Evolutionary conservation across 768 basidiomycete species (phyloP).

Genomic region (Termitomyces sp.): DNA sequence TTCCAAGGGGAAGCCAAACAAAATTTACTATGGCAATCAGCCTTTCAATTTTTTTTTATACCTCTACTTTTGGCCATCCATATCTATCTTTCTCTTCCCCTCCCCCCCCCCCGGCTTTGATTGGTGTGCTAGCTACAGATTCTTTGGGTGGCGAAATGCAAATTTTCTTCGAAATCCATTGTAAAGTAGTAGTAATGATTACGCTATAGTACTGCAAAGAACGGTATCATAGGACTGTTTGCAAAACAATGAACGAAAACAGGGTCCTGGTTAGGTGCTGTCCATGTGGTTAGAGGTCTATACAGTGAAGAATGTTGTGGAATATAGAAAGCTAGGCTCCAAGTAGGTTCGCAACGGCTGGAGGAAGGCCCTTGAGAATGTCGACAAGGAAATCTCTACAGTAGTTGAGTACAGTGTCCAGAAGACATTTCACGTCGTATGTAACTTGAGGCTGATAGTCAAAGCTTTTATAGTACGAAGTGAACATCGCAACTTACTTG

Average conservation of each 20-base stretch:
- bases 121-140: no score
- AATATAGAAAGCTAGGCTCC: constrained; percentile 15
- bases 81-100: no score
- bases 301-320: constrained; percentile 21
- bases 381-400: constrained; percentile 48
- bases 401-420: constrained; percentile 48
- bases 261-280: constrained; percentile 14
- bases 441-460: constrained; percentile 36
- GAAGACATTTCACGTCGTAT: constrained; percentile 56
- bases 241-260: constrained; percentile 22
- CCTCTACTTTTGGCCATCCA: no score
- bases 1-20: no score
- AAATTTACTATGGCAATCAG: no score
- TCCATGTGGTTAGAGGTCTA: constrained; percentile 21
- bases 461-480: neutral
- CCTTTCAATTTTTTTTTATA: no score
- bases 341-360: constrained; percentile 28
- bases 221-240: constrained; percentile 13
- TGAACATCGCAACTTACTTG: constrained; percentile 38
- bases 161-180: neutral
- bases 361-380: constrained; percentile 37
- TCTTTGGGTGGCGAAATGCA: neutral
- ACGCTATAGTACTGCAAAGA: neutral
- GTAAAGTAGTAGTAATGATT: neutral
- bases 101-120: no score